Evolutionary conservation across 495 filamentous ascomycete species (phyloP), one percentile per base, ranked within the genome.

Genomic region (Schizothecium vesticola): DNA sequence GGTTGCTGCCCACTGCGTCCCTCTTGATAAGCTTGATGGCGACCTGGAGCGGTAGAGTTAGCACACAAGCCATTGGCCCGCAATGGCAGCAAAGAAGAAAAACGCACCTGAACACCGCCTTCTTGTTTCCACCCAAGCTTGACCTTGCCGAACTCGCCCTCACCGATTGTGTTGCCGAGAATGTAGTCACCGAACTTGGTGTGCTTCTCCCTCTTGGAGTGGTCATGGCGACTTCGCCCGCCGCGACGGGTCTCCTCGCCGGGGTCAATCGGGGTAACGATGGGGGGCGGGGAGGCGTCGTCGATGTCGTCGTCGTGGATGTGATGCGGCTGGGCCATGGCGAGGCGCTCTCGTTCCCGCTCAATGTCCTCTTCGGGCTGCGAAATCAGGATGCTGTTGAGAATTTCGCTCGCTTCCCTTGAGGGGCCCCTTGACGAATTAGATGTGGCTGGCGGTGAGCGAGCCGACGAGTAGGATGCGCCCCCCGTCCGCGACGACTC

Each of bases 91-190:
- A 29, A 51, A 55, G 16, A 51, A 19, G 10, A 33, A 33, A 33
- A n/a, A 77, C 83, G 60, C 77, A 89, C 87, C 80, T 90, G 86
- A 58, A 97, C 90, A 67, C 90, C 93, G 28, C 92, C 93, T 78
- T 97, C 94, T 76, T 90, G 89, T 80, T 97, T 98, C 95, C 96
- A 99, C n/a, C 95, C 95, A 73, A 99, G 86, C 78, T 97, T 98
- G 72, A 99, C 95, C 75, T 99, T 99, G 63, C 95, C 95, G 76
- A 99, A 99, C 74, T 99, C 95, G 33, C 95, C 95, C 81, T 98
- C 95, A 61, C 95, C 95, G 28, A 99, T 89, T n/a, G 94, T 97
- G 72, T 97, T 93, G 5, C 95, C 95, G 10, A 99, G 84, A 66
- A 95, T 92, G 75, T 97, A 99, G 26, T 96, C 92, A 51, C 95